Conservation (phyloP, 352 stramenopile genomes). For the Phytophthora multivora region DNA sequence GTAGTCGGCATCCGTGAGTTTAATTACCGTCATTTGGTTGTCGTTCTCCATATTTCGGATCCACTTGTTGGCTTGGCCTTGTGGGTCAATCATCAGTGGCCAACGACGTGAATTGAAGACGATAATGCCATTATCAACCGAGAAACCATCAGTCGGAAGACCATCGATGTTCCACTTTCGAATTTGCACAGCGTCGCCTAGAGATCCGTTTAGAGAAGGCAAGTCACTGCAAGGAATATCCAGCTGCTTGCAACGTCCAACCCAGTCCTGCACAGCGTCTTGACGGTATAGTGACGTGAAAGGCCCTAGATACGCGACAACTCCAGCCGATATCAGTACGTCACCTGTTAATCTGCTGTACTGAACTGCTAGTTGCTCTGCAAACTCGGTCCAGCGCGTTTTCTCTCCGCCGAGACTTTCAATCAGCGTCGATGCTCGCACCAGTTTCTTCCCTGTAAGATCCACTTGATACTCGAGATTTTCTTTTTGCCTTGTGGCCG, state of each 20-base stretch:
- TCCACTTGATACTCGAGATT: constrained; percentile 93
- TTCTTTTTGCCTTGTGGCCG: constrained; percentile 90
- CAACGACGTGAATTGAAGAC: constrained; percentile 94
- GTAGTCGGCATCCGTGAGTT: constrained; percentile 93
- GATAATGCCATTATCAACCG: constrained; percentile 95
- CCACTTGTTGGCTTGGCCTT: constrained; percentile 96
- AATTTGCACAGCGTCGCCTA: constrained; percentile 92
- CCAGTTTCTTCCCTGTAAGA: constrained; percentile 93
- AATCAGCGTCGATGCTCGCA: constrained; percentile 92
- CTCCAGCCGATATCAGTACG: constrained; percentile 90
- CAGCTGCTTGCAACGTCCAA: constrained; percentile 73
- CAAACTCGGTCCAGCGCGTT: constrained; percentile 91
- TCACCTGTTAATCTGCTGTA: constrained; percentile 93
- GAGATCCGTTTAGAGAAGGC: constrained; percentile 84
- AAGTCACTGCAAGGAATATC: constrained; percentile 85
- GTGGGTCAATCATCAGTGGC: constrained; percentile 96
- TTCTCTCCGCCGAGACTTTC: constrained; percentile 94
- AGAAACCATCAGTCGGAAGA: constrained; percentile 93
- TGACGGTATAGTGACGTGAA: constrained; percentile 92
- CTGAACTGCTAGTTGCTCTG: constrained; percentile 72
- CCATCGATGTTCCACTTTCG: constrained; percentile 96
- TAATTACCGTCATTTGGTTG: constrained; percentile 92
- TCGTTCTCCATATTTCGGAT: constrained; percentile 95
- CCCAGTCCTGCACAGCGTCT: constrained; percentile 82
- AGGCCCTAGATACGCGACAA: constrained; percentile 93